Evolutionary conservation across 139 green algal species (phyloP).

Genomic region (Pseudopediastrum boryanum): DNA sequence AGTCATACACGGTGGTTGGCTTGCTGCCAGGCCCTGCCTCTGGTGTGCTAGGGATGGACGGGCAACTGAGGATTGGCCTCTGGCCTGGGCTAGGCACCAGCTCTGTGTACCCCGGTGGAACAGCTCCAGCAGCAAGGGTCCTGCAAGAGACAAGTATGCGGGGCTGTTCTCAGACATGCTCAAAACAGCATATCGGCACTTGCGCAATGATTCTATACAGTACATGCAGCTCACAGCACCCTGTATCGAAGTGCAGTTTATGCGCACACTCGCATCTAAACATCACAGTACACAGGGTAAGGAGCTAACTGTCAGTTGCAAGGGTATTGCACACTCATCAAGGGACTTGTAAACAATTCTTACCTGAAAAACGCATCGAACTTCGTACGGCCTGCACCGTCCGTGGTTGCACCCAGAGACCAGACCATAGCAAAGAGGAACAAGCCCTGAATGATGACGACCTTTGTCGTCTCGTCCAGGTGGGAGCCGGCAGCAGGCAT

Average conservation of each 20-base stretch:
- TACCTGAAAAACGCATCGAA: constrained; percentile 71
- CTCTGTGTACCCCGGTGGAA: constrained; percentile 23
- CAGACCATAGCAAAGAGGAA: constrained; percentile 75
- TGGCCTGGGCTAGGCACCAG: constrained; percentile 25
- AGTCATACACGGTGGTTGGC: constrained; percentile 61
- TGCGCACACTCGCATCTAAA: no score
- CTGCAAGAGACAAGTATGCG: constrained; percentile 10
- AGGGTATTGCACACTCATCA: no score
- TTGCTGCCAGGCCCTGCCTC: not conserved
- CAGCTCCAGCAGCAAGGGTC: constrained; percentile 22
- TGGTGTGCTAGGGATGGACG: constrained; percentile 20
- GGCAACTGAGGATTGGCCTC: constrained; percentile 14
- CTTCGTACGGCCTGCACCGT: constrained; percentile 53
- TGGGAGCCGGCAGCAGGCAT: constrained; percentile 4
- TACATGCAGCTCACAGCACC: no score
- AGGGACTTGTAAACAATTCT: not conserved
- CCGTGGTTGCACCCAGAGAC: constrained; percentile 63
- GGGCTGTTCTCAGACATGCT: no score
- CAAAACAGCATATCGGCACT: no score
- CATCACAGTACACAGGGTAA: no score
- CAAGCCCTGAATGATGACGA: constrained; percentile 57
- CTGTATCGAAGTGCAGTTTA: no score
- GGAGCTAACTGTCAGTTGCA: no score
- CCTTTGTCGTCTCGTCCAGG: constrained; percentile 57
- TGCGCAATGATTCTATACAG: no score